Evolutionary conservation across 2,329 filamentous ascomycete species (phyloP).

Genomic region (Gaeumannomyces sp.): DNA sequence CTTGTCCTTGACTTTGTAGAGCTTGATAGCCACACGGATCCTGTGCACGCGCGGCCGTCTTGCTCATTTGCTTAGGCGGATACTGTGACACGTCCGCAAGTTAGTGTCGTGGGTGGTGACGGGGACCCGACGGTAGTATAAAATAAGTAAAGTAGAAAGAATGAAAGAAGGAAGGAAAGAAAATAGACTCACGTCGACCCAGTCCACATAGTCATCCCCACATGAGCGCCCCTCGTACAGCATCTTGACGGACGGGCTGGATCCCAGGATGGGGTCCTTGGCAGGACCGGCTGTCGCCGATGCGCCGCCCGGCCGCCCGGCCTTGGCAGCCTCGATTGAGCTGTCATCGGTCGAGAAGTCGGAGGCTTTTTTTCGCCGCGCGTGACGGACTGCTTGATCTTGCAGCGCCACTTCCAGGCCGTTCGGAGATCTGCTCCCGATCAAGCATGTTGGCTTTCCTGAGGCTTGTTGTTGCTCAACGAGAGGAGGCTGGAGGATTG

Average conservation of each 20-base stretch:
- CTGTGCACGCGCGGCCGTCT: constrained; percentile 28
- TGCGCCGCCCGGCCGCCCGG: neutral
- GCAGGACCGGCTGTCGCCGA: neutral
- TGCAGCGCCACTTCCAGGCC: constrained; percentile 21
- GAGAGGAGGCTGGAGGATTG: too few species aligned
- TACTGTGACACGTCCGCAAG: constrained; percentile 15
- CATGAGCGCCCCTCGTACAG: constrained; percentile 32
- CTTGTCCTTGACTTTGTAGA: constrained; percentile 40
- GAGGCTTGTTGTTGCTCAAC: neutral
- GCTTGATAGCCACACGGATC: constrained; percentile 36
- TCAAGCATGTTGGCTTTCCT: neutral
- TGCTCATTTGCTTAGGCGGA: constrained; percentile 36
- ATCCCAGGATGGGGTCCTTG: constrained; percentile 18
- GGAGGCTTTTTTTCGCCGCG: constrained; percentile 19
- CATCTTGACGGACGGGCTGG: constrained; percentile 27
- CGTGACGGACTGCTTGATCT: constrained; percentile 16
- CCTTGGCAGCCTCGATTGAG: constrained; percentile 1
- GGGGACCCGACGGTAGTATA: too few species aligned
- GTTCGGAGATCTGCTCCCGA: constrained; percentile 13
- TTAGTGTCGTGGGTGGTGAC: neutral
- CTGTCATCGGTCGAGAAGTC: constrained; percentile 15
- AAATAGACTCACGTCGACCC: constrained; percentile 24
- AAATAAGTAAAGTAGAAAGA: too few species aligned
- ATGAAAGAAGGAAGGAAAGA: neutral
- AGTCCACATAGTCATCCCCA: constrained; percentile 23